Evolutionary conservation across 2,329 filamentous ascomycete species (phyloP), one percentile per base, ranked within the genome.

Genomic region (Calonectria multiphialidica): DNA sequence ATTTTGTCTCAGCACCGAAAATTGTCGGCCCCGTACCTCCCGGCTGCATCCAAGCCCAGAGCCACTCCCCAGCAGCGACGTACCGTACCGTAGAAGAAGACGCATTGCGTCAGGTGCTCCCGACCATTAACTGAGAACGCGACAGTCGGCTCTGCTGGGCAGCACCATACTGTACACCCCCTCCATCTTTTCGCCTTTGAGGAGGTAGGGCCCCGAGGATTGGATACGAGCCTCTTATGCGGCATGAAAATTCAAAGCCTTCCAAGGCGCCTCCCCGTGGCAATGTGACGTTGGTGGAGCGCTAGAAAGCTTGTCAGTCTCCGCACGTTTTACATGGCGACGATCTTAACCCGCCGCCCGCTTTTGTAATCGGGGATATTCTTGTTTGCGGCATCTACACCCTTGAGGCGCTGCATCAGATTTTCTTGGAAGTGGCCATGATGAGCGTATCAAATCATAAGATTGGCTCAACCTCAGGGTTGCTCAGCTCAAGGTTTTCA

Each of bases 251-350:
- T 68, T 66, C 61, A 67, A 59, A 18, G 40, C 55, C 62, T 57
- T 18, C 44, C 44, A 50, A 67, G 45, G 55, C 47, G 64, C 68
- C 61, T 44, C 49, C 66, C 53, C 61, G 76, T 78, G 76, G 76
- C 76, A 66, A 78, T 75, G 75, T 73, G 73, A 77, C 76, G 64
- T 68, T 44, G 64, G 55, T 71, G 66, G 76, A 71, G 57, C 53
- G 30, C 62, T n/a, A 44, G 59, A 72, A 69, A 69, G 65, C 72
- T 73, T 72, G 72, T 66, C 66, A 57, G 62, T 45, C 70, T 64
- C 35, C 55, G 28, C 47, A 47, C 45, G 66, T 49, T 61, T 57
- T 59, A 50, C 57, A 68, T n/a, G 37, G 59, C 45, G 64, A 55
- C 18, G 71, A 74, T 74, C 65, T 47, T 64, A 64, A 55, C 50